phyloP scores from a whole-genome alignment of 2,329 filamentous ascomycete species.

The Chaetothyriales sp. region DNA sequence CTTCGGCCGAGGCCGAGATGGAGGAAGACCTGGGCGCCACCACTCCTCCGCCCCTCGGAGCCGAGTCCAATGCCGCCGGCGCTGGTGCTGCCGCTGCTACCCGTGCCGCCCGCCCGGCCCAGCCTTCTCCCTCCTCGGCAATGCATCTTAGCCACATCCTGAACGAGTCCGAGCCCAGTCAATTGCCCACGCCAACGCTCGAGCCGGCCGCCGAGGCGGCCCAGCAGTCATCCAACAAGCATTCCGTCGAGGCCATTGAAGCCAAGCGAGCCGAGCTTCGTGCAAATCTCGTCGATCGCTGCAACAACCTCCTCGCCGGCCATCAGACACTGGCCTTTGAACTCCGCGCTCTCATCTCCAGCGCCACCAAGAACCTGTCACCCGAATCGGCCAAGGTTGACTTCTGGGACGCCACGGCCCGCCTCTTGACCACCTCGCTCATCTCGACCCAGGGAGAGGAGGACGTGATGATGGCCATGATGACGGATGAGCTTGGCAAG shows the following conservation, averaged over 20 bases:
- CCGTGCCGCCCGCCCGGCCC: background rate
- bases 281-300: slow-evolving; percentile 71
- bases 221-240: background rate
- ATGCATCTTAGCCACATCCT: slow-evolving; percentile 13
- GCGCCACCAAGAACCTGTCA: slow-evolving; percentile 50
- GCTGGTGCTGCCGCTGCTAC: too few species aligned
- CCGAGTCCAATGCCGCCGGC: background rate
- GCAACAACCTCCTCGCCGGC: slow-evolving; percentile 74
- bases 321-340: slow-evolving; percentile 85
- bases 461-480: too few species aligned
- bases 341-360: slow-evolving; percentile 70
- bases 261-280: slow-evolving; percentile 59
- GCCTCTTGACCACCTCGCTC: slow-evolving; percentile 70
- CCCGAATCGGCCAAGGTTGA: slow-evolving; percentile 41
- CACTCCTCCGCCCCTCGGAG: background rate
- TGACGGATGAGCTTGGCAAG: slow-evolving; percentile 42
- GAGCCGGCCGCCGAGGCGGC: background rate
- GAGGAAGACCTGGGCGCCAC: slow-evolving; percentile 5
- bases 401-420: slow-evolving; percentile 59
- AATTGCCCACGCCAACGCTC: background rate
- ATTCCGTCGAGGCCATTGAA: slow-evolving; percentile 63
- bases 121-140: slow-evolving; percentile 4
- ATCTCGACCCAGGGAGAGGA: slow-evolving; percentile 52
- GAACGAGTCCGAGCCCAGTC: slow-evolving; percentile 6
- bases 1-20: slow-evolving; percentile 10